These are phyloP conservation scores for Nephelium lappaceum DNA, from an alignment of 345 rosid genomes.

Conservation along the genomic window DNA sequence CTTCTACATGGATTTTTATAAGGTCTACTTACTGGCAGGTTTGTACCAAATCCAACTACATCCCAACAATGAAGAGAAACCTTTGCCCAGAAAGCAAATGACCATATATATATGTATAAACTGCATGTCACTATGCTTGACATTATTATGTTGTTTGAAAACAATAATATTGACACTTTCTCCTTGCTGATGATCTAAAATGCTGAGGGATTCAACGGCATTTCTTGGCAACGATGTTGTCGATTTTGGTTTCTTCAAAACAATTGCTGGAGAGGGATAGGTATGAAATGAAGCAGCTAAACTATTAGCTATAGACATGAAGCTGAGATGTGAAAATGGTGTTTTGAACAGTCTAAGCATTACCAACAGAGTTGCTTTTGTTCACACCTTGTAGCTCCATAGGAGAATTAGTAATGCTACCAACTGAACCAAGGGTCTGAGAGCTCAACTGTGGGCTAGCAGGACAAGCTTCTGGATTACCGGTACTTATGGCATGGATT, in stretches of 20 bases:
- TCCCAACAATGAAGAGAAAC: conserved; percentile 7
- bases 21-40: not conserved
- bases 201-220: not conserved
- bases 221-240: not conserved
- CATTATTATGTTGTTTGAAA: not conserved
- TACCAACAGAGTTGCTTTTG: conserved; percentile 71
- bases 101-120: not conserved
- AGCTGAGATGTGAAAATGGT: not conserved
- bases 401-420: conserved; percentile 89
- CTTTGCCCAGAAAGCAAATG: conserved; percentile 11
- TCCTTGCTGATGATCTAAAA: not conserved
- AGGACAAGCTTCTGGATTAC: conserved; percentile 82
- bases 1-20: not conserved
- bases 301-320: not conserved
- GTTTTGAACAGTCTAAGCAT: conserved; percentile 21
- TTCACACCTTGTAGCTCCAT: conserved; percentile 91
- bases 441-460: conserved; percentile 96
- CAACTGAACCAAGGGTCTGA: conserved; percentile 87
- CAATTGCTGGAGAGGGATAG: not conserved
- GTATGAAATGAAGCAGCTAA: not conserved
- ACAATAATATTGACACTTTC: not conserved
- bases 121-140: not conserved
- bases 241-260: not conserved
- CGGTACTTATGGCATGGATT: conserved; percentile 70
- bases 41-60: not conserved